Conservation (phyloP, 345 rosid genomes). For the Bruguiera gymnorhiza region DNA sequence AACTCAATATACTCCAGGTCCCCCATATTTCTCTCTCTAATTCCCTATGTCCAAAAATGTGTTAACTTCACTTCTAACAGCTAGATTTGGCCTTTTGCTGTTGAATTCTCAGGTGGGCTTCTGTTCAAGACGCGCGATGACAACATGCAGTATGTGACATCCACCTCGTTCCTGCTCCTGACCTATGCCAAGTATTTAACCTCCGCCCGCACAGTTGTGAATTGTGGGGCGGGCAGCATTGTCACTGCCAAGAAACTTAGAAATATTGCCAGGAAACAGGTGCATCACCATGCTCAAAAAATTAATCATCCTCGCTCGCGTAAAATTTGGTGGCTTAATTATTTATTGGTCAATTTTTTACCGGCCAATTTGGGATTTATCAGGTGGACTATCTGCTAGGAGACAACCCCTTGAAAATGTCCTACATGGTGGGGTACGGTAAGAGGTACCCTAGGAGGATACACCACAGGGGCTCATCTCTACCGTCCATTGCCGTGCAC, state of each 20-base stretch:
- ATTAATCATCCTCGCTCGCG: too few relatives aligned
- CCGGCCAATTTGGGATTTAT: not conserved
- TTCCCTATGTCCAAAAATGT: not conserved
- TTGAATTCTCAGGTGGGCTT: constrained; percentile 27
- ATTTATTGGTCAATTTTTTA: too few relatives aligned
- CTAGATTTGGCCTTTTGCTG: constrained; percentile 1
- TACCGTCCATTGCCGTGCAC: constrained; percentile 18
- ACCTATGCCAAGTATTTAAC: constrained; percentile 54
- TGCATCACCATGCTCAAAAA: not conserved
- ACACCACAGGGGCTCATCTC: constrained; percentile 31
- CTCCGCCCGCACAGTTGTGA: constrained; percentile 39
- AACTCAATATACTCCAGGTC: constrained; percentile 83
- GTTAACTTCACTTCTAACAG: not conserved
- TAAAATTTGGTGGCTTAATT: too few relatives aligned
- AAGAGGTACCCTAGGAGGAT: constrained; percentile 24
- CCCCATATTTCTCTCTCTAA: not conserved
- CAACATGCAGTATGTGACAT: constrained; percentile 62
- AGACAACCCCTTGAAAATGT: constrained; percentile 32
- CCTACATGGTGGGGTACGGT: constrained; percentile 33
- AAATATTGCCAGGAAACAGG: constrained; percentile 49
- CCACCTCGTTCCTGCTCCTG: constrained; percentile 52
- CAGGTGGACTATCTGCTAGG: constrained; percentile 33
- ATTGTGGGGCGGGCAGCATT: constrained; percentile 48
- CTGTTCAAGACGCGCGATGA: constrained; percentile 50
- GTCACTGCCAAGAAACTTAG: constrained; percentile 44